These are phyloP conservation scores for Solanum phureja DNA, from an alignment of 257 asterid species.

Conservation along the genomic window DNA sequence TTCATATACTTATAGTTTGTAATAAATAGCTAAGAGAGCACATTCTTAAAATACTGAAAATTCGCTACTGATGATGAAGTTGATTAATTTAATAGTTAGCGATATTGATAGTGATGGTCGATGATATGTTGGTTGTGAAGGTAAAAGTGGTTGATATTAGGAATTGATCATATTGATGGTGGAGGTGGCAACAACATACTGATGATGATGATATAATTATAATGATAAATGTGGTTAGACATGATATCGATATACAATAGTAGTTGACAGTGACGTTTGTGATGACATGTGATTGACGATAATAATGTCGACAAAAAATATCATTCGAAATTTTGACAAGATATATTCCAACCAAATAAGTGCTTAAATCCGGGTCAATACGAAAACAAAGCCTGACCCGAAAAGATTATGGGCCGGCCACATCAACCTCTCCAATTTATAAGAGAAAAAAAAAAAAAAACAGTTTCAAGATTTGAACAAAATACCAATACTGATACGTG, in stretches of 20 bases:
- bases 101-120: no score
- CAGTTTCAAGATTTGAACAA: not conserved
- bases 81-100: no score
- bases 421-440: not conserved
- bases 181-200: no score
- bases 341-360: no score
- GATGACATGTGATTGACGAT: no score
- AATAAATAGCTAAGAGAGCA: no score
- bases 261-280: not conserved
- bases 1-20: no score
- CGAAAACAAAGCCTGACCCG: not conserved
- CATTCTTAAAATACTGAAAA: no score
- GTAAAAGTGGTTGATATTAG: not conserved
- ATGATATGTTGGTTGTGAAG: no score
- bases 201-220: no score
- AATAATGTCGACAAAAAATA: no score
- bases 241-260: not conserved
- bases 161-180: no score
- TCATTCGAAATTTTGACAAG: rapidly evolving
- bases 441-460: not conserved
- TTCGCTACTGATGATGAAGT: rapidly evolving
- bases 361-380: not conserved
- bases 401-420: not conserved
- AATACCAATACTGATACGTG: not conserved
- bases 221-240: not conserved